Evolutionary conservation across 345 rosid genomes (phyloP).

Genomic region (Eucalyptus erythrocorys): DNA sequence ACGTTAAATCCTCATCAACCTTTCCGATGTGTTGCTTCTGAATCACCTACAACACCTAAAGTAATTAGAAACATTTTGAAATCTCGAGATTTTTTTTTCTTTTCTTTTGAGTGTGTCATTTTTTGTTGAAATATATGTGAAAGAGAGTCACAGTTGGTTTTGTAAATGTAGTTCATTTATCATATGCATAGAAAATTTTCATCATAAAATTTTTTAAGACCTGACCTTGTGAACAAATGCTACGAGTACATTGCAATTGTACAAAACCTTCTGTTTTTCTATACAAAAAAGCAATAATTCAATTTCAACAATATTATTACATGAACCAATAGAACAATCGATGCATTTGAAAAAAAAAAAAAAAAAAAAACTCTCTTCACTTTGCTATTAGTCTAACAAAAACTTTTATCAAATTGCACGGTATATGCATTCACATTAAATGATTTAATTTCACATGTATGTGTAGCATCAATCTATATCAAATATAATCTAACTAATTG

Average conservation of each 20-base stretch:
- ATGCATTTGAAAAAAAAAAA: too few relatives aligned
- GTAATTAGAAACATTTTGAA: background rate
- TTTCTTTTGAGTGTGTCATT: background rate
- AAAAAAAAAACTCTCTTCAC: too few relatives aligned
- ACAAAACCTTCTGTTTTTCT: too few relatives aligned
- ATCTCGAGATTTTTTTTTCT: background rate
- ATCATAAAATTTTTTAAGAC: background rate
- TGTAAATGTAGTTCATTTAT: background rate
- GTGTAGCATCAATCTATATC: background rate
- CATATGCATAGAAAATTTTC: background rate
- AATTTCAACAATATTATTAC: background rate
- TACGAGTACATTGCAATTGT: too few relatives aligned
- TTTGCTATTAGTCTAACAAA: too few relatives aligned
- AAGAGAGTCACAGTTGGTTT: background rate
- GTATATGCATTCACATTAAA: background rate
- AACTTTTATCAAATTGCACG: too few relatives aligned
- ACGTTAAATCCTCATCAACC: background rate
- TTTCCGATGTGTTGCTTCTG: background rate
- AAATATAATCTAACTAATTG: background rate
- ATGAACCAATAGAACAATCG: background rate
- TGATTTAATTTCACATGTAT: background rate
- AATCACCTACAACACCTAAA: background rate
- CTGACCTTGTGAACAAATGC: background rate
- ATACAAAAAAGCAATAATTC: background rate
- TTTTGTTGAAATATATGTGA: background rate